Evolutionary conservation across 257 asterid species (phyloP), one percentile per base, ranked within the genome.

Genomic region (Eucommia ulmoides): DNA sequence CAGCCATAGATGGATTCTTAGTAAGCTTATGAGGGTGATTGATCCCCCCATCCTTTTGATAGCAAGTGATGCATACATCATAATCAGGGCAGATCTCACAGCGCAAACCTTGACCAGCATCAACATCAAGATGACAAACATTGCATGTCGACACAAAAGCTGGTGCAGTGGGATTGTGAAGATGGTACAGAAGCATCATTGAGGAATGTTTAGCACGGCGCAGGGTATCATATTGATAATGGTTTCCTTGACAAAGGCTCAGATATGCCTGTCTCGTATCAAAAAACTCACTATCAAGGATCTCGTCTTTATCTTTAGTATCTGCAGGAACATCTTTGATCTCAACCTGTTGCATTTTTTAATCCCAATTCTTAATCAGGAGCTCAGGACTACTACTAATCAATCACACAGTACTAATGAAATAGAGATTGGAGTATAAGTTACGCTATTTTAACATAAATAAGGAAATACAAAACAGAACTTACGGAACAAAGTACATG

Each of bases 241-340:
- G 94, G 69, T 91, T 91, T 69, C 93, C 98, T 71, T 91, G 98
- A 73, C 96, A 91, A 33, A 91, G 94, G 59, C 93, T 91, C 41
- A 91, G 78, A 65, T 83, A 91, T 45, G 99, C 96, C 67, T 91
- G 99, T 53, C 99, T 86, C 24, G 99, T 91, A 78, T 91, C 99
- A 53, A 91, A 91, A 75, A 91, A 91, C 63, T 91, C 99, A 60
- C 99, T 91, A 74, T 83, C 99, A 9, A 91, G 88, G 62, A 72
- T 75, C 62, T 86, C 99, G 51, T 74, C 97, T 63, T 71, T 70
- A 60, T 91, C 99, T 70, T 79, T 81, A 21, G 99, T 86, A 49
- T 83, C 99, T 49, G 59, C 77, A 21, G 88, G 78, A 53, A 91
- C 77, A 45, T 75, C 89, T 50, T 67, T 62, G 24, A 75, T 70